Conservation (phyloP, 2,329 filamentous ascomycete species). For the Tolypocladium tundrense region DNA sequence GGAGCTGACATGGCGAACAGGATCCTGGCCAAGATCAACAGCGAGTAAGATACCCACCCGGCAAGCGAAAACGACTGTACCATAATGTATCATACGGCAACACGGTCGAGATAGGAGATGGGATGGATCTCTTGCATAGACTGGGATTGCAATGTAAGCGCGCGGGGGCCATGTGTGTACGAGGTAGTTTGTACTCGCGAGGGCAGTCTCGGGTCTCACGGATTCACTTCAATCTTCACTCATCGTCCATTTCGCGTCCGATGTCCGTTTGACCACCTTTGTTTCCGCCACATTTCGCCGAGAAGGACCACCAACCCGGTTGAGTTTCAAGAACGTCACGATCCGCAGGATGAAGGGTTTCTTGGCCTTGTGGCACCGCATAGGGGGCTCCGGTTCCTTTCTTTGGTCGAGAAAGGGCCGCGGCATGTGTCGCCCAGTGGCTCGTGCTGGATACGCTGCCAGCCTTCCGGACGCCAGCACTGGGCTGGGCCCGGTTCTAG, state of each 20-base stretch:
- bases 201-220: constrained; percentile 11
- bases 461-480: neutral
- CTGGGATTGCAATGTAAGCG: neutral
- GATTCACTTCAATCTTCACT: constrained; percentile 18
- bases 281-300: neutral
- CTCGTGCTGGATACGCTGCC: neutral
- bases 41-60: constrained; percentile 52
- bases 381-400: neutral
- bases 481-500: neutral
- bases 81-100: constrained; percentile 24
- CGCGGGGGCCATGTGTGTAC: neutral
- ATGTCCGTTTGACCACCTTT: neutral
- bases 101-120: constrained; percentile 4
- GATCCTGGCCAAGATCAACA: constrained; percentile 98
- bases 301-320: neutral
- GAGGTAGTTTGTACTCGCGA: constrained; percentile 6
- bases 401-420: neutral
- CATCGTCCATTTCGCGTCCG: neutral
- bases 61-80: constrained; percentile 15
- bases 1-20: constrained; percentile 32
- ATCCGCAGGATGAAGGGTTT: neutral
- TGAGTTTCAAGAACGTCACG: neutral
- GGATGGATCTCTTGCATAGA: constrained; percentile 2
- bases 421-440: neutral
- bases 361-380: neutral